Evolutionary conservation across 257 asterid species (phyloP).

Genomic region (Solanum lycopersicoides): DNA sequence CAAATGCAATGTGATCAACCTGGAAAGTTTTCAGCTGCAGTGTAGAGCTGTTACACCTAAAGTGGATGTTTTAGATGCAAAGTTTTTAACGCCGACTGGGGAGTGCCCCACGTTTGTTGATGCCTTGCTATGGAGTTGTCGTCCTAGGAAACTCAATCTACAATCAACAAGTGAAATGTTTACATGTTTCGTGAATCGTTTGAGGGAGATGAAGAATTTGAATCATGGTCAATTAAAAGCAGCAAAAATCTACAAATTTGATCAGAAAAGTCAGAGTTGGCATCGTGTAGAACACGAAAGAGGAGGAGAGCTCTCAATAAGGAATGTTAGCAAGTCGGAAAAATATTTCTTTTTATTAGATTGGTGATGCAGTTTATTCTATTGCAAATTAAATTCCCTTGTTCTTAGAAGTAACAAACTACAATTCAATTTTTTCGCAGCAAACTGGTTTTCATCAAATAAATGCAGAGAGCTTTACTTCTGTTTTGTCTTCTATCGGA

Average conservation of each 20-base stretch:
- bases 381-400: background rate
- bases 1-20: background rate
- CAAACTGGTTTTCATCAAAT: background rate
- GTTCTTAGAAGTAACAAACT: background rate
- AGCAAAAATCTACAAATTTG: background rate
- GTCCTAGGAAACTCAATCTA: background rate
- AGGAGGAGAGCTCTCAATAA: background rate
- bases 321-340: background rate
- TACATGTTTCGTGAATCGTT: background rate
- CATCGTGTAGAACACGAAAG: background rate
- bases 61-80: background rate
- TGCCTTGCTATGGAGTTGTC: background rate
- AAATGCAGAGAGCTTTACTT: background rate
- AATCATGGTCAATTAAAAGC: background rate
- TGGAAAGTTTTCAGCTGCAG: background rate
- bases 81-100: no score
- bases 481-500: background rate
- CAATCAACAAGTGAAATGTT: background rate
- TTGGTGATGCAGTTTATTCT: background rate
- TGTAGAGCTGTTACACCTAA: background rate
- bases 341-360: background rate
- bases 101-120: background rate
- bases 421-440: background rate
- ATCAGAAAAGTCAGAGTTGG: background rate
- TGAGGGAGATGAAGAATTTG: background rate